phyloP scores from a whole-genome alignment of 2,329 filamentous ascomycete species.

The Penicillium oxalicum region DNA sequence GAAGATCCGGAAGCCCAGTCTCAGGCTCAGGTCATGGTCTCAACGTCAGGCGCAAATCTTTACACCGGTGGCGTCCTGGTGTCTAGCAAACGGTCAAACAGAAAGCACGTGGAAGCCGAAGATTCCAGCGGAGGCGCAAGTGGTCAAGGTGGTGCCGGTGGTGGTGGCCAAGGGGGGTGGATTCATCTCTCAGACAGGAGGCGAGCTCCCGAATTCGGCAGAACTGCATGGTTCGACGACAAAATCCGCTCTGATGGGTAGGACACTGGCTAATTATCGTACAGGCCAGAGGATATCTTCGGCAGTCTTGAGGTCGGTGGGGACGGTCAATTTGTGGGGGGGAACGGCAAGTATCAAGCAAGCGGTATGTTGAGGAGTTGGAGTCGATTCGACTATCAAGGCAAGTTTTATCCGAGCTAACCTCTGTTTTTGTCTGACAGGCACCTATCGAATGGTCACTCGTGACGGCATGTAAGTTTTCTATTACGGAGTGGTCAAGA shows the following conservation, averaged over 20 bases:
- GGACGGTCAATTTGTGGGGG: constrained; percentile 51
- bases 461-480: constrained; percentile 52
- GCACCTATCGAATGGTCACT: constrained; percentile 57
- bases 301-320: constrained; percentile 59
- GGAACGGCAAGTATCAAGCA: constrained; percentile 53
- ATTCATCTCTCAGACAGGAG: constrained; percentile 58
- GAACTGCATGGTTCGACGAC: constrained; percentile 50
- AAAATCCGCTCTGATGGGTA: neutral
- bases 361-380: constrained; percentile 40
- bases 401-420: too few species aligned
- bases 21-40: constrained; percentile 56
- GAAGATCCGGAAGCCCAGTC: constrained; percentile 52
- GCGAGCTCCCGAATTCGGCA: constrained; percentile 56
- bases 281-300: constrained; percentile 58
- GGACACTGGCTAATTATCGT: constrained; percentile 8
- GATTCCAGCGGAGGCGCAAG: constrained; percentile 52
- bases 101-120: constrained; percentile 32
- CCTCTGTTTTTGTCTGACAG: constrained; percentile 16
- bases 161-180: constrained; percentile 54
- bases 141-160: constrained; percentile 53
- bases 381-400: too few species aligned
- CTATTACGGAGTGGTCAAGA: neutral
- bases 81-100: constrained; percentile 29
- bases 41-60: constrained; percentile 51
- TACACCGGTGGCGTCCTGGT: constrained; percentile 48